These are phyloP conservation scores for Nakazawaea wickerhamii DNA, from an alignment of 805 yeast species.

Conservation along the genomic window DNA sequence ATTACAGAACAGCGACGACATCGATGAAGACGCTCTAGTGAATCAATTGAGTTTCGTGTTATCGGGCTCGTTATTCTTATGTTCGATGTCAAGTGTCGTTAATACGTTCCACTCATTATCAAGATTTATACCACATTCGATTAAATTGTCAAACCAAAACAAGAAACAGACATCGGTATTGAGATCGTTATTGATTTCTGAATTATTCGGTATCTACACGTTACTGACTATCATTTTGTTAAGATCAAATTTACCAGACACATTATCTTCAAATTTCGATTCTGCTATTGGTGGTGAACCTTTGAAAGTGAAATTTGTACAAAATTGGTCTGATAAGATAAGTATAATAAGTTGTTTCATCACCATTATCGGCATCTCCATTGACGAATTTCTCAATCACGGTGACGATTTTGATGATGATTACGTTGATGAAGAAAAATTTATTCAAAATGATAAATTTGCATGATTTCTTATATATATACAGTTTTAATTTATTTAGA, in stretches of 20 bases:
- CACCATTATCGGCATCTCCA: constrained; percentile 24
- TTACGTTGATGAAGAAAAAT: constrained; percentile 28
- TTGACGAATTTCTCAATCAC: constrained; percentile 21
- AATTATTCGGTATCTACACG: constrained; percentile 45
- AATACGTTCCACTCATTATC: constrained; percentile 51
- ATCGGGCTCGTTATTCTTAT: constrained; percentile 53
- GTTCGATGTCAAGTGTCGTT: constrained; percentile 61
- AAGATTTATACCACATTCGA: constrained; percentile 18
- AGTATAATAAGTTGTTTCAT: constrained; percentile 38
- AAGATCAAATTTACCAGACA: constrained; percentile 41
- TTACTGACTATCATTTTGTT: constrained; percentile 47
- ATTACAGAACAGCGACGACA: constrained; percentile 22
- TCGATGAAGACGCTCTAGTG: constrained; percentile 34
- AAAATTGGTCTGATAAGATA: constrained; percentile 47
- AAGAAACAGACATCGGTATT: constrained; percentile 7
- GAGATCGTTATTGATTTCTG: constrained; percentile 29
- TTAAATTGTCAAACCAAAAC: background rate
- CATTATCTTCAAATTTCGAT: constrained; percentile 36
- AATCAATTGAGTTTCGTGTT: constrained; percentile 45
- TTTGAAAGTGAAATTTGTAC: constrained; percentile 40
- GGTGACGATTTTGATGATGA: constrained; percentile 19
- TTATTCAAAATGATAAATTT: constrained; percentile 20
- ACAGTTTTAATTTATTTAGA: background rate
- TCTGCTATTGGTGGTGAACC: constrained; percentile 24
- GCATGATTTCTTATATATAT: constrained; percentile 2